phyloP scores from a whole-genome alignment of 2,329 filamentous ascomycete genomes.

The Apiospora arundinis region DNA sequence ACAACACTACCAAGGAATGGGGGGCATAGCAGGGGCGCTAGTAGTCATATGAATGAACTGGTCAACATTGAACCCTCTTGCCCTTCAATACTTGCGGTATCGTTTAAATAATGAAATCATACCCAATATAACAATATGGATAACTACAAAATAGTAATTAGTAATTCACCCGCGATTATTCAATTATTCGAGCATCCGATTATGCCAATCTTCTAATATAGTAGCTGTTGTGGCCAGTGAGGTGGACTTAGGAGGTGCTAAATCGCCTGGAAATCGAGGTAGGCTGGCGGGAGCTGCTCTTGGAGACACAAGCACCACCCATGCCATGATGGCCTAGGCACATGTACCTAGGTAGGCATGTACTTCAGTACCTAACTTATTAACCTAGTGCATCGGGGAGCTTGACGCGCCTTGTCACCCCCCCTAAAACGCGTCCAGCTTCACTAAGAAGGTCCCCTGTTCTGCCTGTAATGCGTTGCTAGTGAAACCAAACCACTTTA shows the following conservation, averaged over 20 bases:
- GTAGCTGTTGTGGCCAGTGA: background rate
- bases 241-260: background rate
- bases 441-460: background rate
- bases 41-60: too few species aligned
- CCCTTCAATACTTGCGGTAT: too few species aligned
- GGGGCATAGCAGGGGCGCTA: background rate
- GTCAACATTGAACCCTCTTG: too few species aligned
- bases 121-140: too few species aligned
- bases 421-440: background rate
- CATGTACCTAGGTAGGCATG: too few species aligned
- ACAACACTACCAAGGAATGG: background rate
- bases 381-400: background rate
- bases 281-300: background rate
- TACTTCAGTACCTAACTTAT: too few species aligned
- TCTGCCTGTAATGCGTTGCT: background rate
- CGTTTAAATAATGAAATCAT: too few species aligned
- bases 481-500: conserved; percentile 14
- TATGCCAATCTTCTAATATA: too few species aligned
- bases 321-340: background rate
- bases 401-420: background rate
- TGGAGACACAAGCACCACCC: background rate
- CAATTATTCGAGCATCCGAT: too few species aligned
- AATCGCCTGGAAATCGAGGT: background rate
- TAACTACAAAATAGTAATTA: too few species aligned
- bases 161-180: too few species aligned